Evolutionary conservation across 106 monocot species (phyloP).

Genomic region (Allium sativum): DNA sequence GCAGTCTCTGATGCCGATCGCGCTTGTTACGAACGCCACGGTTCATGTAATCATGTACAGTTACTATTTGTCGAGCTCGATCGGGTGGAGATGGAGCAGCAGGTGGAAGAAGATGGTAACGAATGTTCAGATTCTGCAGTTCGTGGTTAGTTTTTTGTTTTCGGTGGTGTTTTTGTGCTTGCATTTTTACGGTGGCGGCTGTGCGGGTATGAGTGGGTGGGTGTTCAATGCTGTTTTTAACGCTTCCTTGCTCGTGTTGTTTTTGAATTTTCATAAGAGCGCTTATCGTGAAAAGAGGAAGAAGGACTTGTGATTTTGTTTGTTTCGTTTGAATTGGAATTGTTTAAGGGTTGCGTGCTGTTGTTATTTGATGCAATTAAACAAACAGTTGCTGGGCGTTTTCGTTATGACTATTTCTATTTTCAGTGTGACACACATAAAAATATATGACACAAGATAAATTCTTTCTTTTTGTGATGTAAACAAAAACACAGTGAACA

Average conservation of each 20-base stretch:
- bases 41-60: conserved; percentile 84
- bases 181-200: conserved; percentile 62
- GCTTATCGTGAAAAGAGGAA: conserved; percentile 15
- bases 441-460: too few relatives aligned
- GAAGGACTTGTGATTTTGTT: not conserved
- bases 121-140: conserved; percentile 68
- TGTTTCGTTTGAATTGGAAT: not conserved
- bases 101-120: conserved; percentile 80
- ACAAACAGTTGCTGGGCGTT: not conserved
- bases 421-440: too few relatives aligned
- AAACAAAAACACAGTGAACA: too few relatives aligned
- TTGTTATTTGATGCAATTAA: not conserved
- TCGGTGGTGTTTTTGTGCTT: conserved; percentile 56
- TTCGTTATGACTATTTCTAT: too few relatives aligned
- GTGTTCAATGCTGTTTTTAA: conserved; percentile 81
- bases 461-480: too few relatives aligned
- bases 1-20: conserved; percentile 80
- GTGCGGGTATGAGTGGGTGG: conserved; percentile 70
- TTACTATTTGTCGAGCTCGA: conserved; percentile 54
- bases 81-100: conserved; percentile 53
- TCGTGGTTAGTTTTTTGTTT: conserved; percentile 53
- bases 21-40: conserved; percentile 67
- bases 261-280: conserved; percentile 52
- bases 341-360: not conserved
- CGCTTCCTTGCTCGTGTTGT: conserved; percentile 60